These are phyloP conservation scores for Colletotrichum cordylinicola DNA, from an alignment of 2,329 filamentous ascomycete species.

Conservation along the genomic window DNA sequence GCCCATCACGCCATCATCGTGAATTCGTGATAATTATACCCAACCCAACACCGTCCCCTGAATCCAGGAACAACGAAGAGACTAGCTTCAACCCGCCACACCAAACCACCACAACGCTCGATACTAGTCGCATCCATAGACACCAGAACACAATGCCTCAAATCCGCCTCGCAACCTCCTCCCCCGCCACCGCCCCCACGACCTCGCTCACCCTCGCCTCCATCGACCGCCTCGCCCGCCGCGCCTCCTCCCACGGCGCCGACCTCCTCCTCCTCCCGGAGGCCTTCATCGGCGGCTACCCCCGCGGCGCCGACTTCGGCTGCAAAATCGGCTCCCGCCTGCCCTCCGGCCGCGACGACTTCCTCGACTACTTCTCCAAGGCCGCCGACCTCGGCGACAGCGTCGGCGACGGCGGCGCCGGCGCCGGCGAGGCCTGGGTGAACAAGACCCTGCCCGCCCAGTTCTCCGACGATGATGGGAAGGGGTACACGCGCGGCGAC, in stretches of 20 bases:
- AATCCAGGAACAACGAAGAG: neutral
- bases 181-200: conserved; percentile 56
- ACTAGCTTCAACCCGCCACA: neutral
- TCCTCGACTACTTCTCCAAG: conserved; percentile 76
- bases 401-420: conserved; percentile 59
- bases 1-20: neutral
- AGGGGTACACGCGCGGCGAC: conserved; percentile 51
- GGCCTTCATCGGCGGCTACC: conserved; percentile 91
- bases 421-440: conserved; percentile 77
- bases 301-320: conserved; percentile 81
- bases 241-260: conserved; percentile 61
- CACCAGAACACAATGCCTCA: conserved; percentile 3
- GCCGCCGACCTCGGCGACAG: conserved; percentile 88
- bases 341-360: conserved; percentile 78
- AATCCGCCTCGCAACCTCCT: conserved; percentile 61
- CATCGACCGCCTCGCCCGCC: conserved; percentile 66
- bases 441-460: conserved; percentile 57
- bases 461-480: neutral
- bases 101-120: neutral
- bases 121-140: too few species aligned
- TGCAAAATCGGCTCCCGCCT: conserved; percentile 74
- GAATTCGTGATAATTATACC: neutral
- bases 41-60: neutral
- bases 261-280: conserved; percentile 89
- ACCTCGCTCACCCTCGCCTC: conserved; percentile 67